Evolutionary conservation across 2,329 filamentous ascomycete genomes (phyloP), one percentile per base, ranked within the genome.

Genomic region (Dryadomyces quercivorus): DNA sequence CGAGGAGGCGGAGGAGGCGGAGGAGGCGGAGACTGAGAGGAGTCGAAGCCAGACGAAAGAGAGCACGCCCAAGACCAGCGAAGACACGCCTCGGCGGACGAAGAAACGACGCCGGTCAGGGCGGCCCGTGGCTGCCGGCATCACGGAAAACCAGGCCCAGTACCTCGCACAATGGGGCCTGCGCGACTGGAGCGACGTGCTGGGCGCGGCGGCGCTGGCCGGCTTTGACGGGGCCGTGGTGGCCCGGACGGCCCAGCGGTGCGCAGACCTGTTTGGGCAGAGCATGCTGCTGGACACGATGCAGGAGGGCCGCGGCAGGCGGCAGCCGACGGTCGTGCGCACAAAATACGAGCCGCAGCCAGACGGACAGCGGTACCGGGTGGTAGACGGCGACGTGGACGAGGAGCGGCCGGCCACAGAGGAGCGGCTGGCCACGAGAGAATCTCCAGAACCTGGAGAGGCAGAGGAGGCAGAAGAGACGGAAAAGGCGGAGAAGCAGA

Each of bases 161-260:
- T 48, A 16, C 12, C 38, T 40, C 42, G 21, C 40, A 47, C 58
- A 61, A 52, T 74, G 66, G 64, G 73, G 67, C 15, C 70, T 81
- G 13, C 78, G 86, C 21, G 86, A 94, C 69, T 97, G 92, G 92
- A 86, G 82, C 60, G 88, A 95, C 60, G 78, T 96, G 1, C 70
- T 96, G 31, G 87, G 87, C 0, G 75, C 89, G 1, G 92, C 92
- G 2, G 78, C 87, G 0, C 70, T 94, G 51, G 79, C 79, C 2
- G 88, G 86, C 0, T 91, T 90, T 68, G 72, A 85, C 1, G 67
- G 74, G 0, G 67, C 71, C 1, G 85, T 82, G 1, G 69, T 96
- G 13, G 77, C 82, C 52, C 79, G 87, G 34, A 79, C 89, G 0
- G 78, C 85, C 2, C 75, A 82, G 63, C 78, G 92, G 50, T 97